Base-by-base conservation (phyloP, 306 rosid genomes). In the Sophora flavescens region DNA sequence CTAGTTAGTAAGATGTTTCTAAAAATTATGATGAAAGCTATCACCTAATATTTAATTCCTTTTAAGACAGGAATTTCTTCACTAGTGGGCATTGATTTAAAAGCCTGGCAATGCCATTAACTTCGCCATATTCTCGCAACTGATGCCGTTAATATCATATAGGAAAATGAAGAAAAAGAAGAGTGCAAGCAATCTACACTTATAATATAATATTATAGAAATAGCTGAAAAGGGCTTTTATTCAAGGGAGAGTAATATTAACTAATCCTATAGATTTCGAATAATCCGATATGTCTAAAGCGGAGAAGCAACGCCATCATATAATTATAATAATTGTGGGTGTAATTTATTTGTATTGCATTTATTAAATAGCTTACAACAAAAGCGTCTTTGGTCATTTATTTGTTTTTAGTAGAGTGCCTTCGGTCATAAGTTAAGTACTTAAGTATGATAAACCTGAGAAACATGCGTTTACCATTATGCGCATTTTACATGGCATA, bases 181-280 rank as follows among this genome's bases (percentile, higher is more conserved):
- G 85, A 74, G 84, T 78, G 50, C 84, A 84, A 84, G 78, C 72
- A 71, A 78, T 72, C 41, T 70, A 26, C 42, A 17, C 16, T 26
- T 14, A 15, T 51, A 84, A 86, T 69, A 61, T 54, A 16, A 45
- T 15, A 45, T 11, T 10, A 42, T 5, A 28, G 5, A 57, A 68
- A 45, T 48, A 39, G 35, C 22, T 33, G 84, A 75, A 48, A 72
- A 71, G 3, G 82, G 82, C 91, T 42, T n/a, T 14, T 80, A 33
- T 73, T 77, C 52, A 10, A 33, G 76, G 39, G 41, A 74, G 53
- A 44, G 6, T 45, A 11, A 72, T 67, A 42, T 22, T 61, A 38
- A 62, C 14, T 51, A 59, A 36, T 72, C 52, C 8, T 32, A 57
- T 39, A 8, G 51, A 9, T 63, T 51, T 52, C 52, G 15, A 3